Evolutionary conservation across 768 basidiomycete species (phyloP).

Genomic region (Cystofilobasidium bisporidii): DNA sequence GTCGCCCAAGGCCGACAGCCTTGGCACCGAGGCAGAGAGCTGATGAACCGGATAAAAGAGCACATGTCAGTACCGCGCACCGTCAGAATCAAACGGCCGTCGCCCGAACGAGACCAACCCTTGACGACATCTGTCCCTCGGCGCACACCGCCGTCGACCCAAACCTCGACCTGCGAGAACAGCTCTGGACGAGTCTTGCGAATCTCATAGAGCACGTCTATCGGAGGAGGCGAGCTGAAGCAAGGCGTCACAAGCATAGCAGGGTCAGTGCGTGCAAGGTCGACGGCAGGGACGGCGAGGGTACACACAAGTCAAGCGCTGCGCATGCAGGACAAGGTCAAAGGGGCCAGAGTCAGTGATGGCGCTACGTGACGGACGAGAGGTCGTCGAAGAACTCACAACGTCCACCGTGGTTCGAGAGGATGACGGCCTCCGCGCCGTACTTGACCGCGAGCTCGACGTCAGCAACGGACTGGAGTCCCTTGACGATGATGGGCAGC

Average conservation of each 20-base stretch:
- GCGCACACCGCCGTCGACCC: slow-evolving; percentile 38
- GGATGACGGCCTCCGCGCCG: slow-evolving; percentile 33
- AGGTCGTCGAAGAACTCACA: slow-evolving; percentile 13
- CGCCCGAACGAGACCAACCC: slow-evolving; percentile 22
- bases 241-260: too few species aligned
- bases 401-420: slow-evolving; percentile 35
- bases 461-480: slow-evolving; percentile 28
- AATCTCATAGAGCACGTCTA: slow-evolving; percentile 30
- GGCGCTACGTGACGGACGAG: neutral
- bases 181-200: slow-evolving; percentile 33
- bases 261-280: neutral
- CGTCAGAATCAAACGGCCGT: too few species aligned
- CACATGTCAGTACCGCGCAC: too few species aligned
- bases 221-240: slow-evolving; percentile 14
- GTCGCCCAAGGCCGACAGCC: slow-evolving; percentile 40
- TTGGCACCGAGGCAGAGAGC: slow-evolving; percentile 60
- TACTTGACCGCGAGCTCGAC: slow-evolving; percentile 32
- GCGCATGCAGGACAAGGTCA: neutral
- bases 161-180: slow-evolving; percentile 48
- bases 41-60: neutral
- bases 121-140: slow-evolving; percentile 52
- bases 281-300: too few species aligned
- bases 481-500: slow-evolving; percentile 26
- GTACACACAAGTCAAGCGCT: neutral
- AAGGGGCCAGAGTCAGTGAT: neutral